phyloP scores from a whole-genome alignment of 2,329 filamentous ascomycete genomes.

The Apiospora sp. region DNA sequence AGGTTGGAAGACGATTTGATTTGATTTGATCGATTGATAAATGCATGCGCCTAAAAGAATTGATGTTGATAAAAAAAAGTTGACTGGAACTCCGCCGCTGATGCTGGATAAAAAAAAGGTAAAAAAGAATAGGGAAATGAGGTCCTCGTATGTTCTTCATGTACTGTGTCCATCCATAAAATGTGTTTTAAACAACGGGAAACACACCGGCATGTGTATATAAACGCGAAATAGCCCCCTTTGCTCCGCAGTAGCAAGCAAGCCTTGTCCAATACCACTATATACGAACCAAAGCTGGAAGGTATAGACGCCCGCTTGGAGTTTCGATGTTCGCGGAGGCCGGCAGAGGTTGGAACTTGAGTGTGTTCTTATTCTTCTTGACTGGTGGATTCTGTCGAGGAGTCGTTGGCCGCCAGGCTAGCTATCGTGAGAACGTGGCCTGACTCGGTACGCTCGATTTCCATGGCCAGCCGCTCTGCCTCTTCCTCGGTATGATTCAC shows the following conservation, averaged over 20 bases:
- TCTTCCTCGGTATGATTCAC: slow-evolving; percentile 21
- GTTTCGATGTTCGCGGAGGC: neutral
- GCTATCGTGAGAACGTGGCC: slow-evolving; percentile 8
- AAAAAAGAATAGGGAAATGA: neutral
- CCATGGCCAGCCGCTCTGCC: slow-evolving; percentile 20
- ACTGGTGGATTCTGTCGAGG: neutral
- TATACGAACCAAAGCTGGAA: neutral
- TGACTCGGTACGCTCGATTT: slow-evolving; percentile 27
- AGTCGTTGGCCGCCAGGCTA: neutral
- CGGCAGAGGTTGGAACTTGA: neutral
- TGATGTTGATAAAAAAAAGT: slow-evolving; percentile 6
- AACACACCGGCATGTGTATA: neutral
- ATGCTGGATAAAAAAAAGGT: slow-evolving; percentile 5
- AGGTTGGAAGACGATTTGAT: neutral
- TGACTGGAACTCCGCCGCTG: slow-evolving; percentile 19
- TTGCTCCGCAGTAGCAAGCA: neutral
- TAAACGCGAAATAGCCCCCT: neutral
- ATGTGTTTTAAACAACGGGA: neutral
- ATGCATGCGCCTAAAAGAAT: slow-evolving; percentile 3
- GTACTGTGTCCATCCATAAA: slow-evolving; percentile 14
- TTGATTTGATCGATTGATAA: neutral
- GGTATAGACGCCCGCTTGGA: too few relatives aligned
- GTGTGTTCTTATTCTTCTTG: too few relatives aligned
- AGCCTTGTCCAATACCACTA: neutral
- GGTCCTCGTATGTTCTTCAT: slow-evolving; percentile 9